phyloP scores from a whole-genome alignment of 2,329 filamentous ascomycete species.

The Colletotrichum cordylinicola region DNA sequence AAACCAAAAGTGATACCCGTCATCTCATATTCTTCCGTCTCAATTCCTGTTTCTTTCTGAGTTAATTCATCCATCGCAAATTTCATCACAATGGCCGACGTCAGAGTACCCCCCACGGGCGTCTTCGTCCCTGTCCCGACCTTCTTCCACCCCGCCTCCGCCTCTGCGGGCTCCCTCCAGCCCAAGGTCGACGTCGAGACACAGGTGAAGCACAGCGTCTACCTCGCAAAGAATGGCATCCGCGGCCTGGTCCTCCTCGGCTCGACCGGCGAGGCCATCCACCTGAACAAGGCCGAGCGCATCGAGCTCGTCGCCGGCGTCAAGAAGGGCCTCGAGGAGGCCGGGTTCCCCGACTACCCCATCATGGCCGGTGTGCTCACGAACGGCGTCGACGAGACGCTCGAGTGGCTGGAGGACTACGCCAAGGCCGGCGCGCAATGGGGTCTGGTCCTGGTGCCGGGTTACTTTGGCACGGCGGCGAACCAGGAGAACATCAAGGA shows the following conservation, averaged over 20 bases:
- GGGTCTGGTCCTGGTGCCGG: conserved; percentile 67
- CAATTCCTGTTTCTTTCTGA: not conserved
- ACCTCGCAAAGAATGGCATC: conserved; percentile 65
- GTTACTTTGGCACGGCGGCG: conserved; percentile 67
- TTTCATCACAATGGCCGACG: conserved; percentile 3
- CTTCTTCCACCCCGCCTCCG: conserved; percentile 55
- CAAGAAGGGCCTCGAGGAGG: conserved; percentile 57
- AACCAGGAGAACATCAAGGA: conserved; percentile 63
- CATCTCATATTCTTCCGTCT: not conserved
- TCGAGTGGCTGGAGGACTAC: conserved; percentile 61
- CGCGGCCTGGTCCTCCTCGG: conserved; percentile 67
- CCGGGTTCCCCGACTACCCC: conserved; percentile 62
- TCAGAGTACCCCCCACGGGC: conserved; percentile 45
- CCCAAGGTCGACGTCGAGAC: conserved; percentile 62
- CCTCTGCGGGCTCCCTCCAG: conserved; percentile 46
- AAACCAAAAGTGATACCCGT: conserved; percentile 3
- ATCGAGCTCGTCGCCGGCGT: conserved; percentile 58
- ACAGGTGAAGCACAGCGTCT: conserved; percentile 62
- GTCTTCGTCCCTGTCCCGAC: conserved; percentile 66
- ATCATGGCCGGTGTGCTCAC: conserved; percentile 59
- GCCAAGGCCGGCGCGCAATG: conserved; percentile 64
- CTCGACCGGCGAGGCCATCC: conserved; percentile 68
- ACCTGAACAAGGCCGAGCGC: conserved; percentile 62
- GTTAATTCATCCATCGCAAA: not conserved
- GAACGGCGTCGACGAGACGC: conserved; percentile 58